These are phyloP conservation scores for Gastrolobium villosum DNA, from an alignment of 306 rosid species.

Conservation along the genomic window DNA sequence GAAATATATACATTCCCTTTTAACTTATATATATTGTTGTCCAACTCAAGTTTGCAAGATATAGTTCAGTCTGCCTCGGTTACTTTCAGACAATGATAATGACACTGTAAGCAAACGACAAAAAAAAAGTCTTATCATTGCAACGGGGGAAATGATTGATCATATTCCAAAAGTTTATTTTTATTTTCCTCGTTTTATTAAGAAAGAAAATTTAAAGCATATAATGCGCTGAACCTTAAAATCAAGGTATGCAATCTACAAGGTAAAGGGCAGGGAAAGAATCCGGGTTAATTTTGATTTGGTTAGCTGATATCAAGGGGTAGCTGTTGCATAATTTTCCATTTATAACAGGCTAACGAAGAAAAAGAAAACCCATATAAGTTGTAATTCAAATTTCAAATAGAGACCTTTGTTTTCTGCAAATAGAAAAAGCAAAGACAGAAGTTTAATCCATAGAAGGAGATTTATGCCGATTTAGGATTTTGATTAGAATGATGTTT, in stretches of 20 bases:
- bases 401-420: too few relatives aligned
- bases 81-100: neutral
- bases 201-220: neutral
- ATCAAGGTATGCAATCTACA: neutral
- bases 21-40: too few relatives aligned
- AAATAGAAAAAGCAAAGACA: too few relatives aligned
- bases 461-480: too few relatives aligned
- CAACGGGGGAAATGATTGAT: neutral
- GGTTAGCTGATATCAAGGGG: neutral
- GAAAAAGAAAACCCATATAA: neutral
- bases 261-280: neutral
- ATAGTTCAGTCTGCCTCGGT: neutral
- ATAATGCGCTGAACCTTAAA: neutral
- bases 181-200: neutral
- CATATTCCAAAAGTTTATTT: neutral
- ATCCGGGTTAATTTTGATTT: neutral
- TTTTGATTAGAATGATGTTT: too few relatives aligned
- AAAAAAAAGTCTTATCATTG: neutral
- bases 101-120: neutral
- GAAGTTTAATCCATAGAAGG: too few relatives aligned
- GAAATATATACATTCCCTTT: too few relatives aligned
- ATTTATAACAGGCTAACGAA: neutral
- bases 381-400: too few relatives aligned
- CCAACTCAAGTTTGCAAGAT: neutral
- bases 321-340: neutral